These are phyloP conservation scores for Metschnikowia continentalis DNA, from an alignment of 805 yeast species.

Conservation along the genomic window DNA sequence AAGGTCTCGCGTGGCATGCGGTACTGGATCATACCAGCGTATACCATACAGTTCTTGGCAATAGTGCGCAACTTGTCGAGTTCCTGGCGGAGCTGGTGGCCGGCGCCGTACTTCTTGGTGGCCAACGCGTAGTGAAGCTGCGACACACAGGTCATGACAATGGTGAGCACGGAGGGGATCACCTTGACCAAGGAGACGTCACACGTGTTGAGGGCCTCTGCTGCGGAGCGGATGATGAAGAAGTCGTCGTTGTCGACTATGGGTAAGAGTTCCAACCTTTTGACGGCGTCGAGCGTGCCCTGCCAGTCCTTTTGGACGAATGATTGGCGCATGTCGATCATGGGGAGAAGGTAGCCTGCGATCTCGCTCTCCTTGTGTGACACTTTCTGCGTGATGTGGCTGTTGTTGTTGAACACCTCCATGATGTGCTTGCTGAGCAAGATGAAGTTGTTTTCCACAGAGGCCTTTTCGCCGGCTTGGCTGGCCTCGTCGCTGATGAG, in stretches of 20 bases:
- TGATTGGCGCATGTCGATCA: conserved; percentile 62
- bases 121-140: conserved; percentile 47
- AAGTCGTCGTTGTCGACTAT: conserved; percentile 46
- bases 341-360: conserved; percentile 56
- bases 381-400: conserved; percentile 55
- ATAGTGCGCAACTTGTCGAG: conserved; percentile 49
- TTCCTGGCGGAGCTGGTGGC: conserved; percentile 49
- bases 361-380: conserved; percentile 57
- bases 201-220: conserved; percentile 50
- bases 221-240: conserved; percentile 56
- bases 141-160: conserved; percentile 75
- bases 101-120: conserved; percentile 40
- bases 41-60: conserved; percentile 86
- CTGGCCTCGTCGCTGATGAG: conserved; percentile 38
- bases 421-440: conserved; percentile 43
- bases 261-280: conserved; percentile 64
- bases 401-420: conserved; percentile 49
- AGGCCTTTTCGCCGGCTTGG: conserved; percentile 34
- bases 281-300: conserved; percentile 51
- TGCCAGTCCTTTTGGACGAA: conserved; percentile 59
- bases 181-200: conserved; percentile 74
- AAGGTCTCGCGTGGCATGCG: conserved; percentile 87
- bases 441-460: conserved; percentile 46
- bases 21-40: conserved; percentile 92
- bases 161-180: conserved; percentile 73